Evolutionary conservation across 768 basidiomycete species (phyloP), one percentile per base, ranked within the genome.

Genomic region (Tricholoma saponaceum): DNA sequence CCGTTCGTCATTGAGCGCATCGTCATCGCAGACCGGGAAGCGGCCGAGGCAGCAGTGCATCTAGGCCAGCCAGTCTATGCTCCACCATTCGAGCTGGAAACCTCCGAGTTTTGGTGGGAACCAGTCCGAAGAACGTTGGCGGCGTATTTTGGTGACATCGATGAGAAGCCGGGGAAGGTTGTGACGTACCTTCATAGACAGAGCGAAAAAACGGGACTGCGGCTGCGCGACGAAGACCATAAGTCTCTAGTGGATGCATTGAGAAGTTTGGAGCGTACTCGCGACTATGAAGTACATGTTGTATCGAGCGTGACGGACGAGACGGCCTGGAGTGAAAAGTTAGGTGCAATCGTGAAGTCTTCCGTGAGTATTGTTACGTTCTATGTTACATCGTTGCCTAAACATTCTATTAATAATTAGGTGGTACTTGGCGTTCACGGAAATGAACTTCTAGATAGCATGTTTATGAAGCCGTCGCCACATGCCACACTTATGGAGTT

Each of bases 1-100:
- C 89, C 93, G 0, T 92, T 86, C 67, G 64, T 94, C 16, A 72
- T 92, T 54, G 87, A 90, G 62, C 85, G 91, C 10, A 75, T 90
- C 12, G 83, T 96, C 30, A 73, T 97, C 32, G 86, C 85, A 0
- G 92, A 95, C 65, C 76, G 86, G 47, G 79, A 82, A n/a, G 89
- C 87, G 0, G 86, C 90, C 2, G 63, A 62, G n/a, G 58, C 61
- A 10, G 61, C 60, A 2, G 32, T 71, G 3, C 49, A 70, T 13
- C 52, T 39, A 1, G 69, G 73, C 16, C 71, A 76, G 22, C 80
- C 81, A 10, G 65, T 68, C 5, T 80, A 79, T 70, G 69, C 76
- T 37, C 64, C 79, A 52, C 65, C 79, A 50, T 76, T 80, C 64
- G 68, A 75, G 51, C 69, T 80, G 41, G 70, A 77, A n/a, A 62